Base-by-base conservation (phyloP, 2,329 filamentous ascomycete species). In the Diaporthe citriasiana region DNA sequence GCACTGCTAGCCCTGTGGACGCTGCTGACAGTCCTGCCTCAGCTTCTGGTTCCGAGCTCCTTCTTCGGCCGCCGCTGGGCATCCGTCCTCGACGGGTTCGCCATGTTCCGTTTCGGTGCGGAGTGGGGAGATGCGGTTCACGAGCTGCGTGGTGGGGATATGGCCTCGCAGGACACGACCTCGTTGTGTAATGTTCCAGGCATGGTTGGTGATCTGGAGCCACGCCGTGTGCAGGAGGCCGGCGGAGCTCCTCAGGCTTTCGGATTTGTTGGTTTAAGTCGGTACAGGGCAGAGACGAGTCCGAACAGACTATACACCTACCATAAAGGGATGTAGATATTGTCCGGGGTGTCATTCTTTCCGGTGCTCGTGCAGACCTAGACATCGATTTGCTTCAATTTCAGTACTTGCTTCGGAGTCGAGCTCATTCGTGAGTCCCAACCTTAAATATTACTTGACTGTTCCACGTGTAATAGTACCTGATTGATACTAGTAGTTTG, bases 61-160 rank as follows among this genome's bases (percentile, higher is more conserved):
- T 30, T 45, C n/a, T 15, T 60, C n/a, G 57, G 57, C 57, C 57
- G 38, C n/a, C 57, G 57, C 57, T 60, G 57, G 38, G 38, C 57
- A 13, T 60, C 57, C n/a, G 57, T 42, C 38, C 57, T 60, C n/a
- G 57, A 60, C 38, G 38, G 57, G 15, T 45, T 30, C n/a, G 38
- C 57, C n/a, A n/a, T 60, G 57, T 60, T 60, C 38, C 57, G 25
- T 12, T 22, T 45, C 13, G 38, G 57, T 30, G 57, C n/a, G 13
- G 55, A 57, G 55, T 57, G 55, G 55, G 38, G 33, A n/a, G 55
- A 22, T 40, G 33, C 30, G 33, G 55, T 40, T 9, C 33, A 25
- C 55, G 33, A 40, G 55, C 55, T 57, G 33, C 55, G 55, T 25
- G 30, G 55, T 5, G 22, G 55, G 2, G 55, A 40, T 57, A 33